These are phyloP conservation scores for Euphorbia corollata DNA, from an alignment of 441 rosid species.

Conservation along the genomic window DNA sequence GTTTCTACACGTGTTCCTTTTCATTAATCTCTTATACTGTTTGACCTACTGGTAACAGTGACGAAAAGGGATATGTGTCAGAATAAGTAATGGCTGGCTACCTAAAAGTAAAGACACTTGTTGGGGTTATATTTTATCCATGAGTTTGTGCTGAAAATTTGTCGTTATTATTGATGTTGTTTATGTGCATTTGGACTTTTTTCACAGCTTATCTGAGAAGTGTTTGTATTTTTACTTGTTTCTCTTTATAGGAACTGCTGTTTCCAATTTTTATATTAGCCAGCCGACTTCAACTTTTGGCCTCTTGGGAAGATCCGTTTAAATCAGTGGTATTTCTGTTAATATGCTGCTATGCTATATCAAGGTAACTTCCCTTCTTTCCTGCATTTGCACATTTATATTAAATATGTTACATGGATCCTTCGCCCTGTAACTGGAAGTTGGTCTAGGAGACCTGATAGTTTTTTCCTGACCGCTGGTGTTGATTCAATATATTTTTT, in stretches of 20 bases:
- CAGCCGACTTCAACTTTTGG: conserved; percentile 36
- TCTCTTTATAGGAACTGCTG: conserved; percentile 53
- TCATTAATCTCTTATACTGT: not conserved
- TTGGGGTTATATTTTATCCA: not conserved
- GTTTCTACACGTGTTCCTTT: not conserved
- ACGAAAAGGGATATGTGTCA: not conserved
- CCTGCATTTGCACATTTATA: not conserved
- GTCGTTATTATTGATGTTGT: not conserved
- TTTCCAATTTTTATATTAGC: conserved; percentile 50
- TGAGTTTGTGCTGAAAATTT: not conserved
- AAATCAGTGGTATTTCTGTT: conserved; percentile 51
- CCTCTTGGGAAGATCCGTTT: conserved; percentile 64
- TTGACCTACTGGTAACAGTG: not conserved
- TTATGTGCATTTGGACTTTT: no score
- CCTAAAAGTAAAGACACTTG: not conserved
- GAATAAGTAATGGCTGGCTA: conserved; percentile 2
- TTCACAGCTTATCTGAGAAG: not conserved
- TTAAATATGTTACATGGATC: not conserved
- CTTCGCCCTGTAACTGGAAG: not conserved
- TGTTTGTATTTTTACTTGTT: not conserved
- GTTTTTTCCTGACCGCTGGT: not conserved
- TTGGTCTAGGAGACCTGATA: not conserved
- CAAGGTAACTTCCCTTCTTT: conserved; percentile 39
- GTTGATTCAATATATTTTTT: no score
- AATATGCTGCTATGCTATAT: conserved; percentile 41